Percentiles rank a stretch among this genome's conserved stretches.
Conservation (phyloP, 2,329 filamentous ascomycete species). For the Aureobasidium uvarum region DNA sequence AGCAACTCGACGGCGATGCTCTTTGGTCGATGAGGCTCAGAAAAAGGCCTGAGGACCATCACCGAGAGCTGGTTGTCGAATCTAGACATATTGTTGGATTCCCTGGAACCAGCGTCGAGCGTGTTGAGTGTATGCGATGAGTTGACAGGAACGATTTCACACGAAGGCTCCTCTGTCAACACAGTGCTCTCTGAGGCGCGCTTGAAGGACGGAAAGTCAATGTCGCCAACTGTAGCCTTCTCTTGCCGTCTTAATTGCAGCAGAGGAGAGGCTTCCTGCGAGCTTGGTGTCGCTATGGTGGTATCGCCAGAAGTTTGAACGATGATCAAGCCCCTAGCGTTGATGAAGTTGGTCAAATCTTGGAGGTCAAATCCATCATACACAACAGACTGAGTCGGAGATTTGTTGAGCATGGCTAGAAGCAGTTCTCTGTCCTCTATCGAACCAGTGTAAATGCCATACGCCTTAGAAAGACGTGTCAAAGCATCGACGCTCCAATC, state of each 20-base stretch:
- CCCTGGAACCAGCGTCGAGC: background rate
- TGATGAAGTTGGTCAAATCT: background rate
- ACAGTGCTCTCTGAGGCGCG: background rate
- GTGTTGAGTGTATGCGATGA: background rate
- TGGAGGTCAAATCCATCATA: background rate
- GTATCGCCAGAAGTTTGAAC: too few relatives aligned
- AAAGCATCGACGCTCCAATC: background rate
- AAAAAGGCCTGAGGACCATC: too few relatives aligned
- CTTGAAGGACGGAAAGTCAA: background rate
- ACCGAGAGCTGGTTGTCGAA: too few relatives aligned
- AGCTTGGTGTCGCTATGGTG: background rate
- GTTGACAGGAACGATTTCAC: background rate
- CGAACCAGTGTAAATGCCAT: background rate
- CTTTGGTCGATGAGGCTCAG: background rate
- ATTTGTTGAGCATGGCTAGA: background rate
- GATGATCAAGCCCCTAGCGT: background rate
- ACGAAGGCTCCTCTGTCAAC: background rate
- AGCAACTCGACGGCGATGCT: background rate
- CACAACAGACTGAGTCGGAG: background rate
- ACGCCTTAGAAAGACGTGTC: background rate
- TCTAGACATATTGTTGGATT: background rate
- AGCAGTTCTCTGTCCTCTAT: background rate
- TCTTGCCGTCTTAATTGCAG: background rate
- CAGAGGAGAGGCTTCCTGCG: background rate
- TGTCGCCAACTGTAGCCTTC: background rate